These are phyloP conservation scores for Hebeloma cylindrosporum DNA, from an alignment of 768 basidiomycete genomes.

Conservation along the genomic window DNA sequence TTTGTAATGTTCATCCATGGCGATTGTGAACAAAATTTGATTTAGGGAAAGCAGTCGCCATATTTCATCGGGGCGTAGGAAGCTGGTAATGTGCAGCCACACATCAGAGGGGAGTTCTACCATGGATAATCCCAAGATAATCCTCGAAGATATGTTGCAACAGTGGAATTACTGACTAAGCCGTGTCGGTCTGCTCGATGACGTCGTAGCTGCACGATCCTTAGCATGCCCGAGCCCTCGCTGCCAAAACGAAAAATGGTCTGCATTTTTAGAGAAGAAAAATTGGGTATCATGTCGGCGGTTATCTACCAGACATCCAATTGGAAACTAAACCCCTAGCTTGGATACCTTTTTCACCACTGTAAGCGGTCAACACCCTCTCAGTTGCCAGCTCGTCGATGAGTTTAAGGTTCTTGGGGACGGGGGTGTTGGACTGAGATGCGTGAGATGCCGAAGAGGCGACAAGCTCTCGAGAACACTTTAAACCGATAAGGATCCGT, in stretches of 20 bases:
- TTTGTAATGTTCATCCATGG: conserved; percentile 24
- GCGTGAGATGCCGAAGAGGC: conserved; percentile 36
- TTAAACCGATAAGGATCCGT: background rate
- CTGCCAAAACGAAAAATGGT: too few species aligned
- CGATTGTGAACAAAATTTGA: conserved; percentile 17
- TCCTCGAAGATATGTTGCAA: too few species aligned
- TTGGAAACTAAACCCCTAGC: conserved; percentile 43
- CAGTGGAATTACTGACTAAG: too few species aligned
- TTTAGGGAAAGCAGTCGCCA: conserved; percentile 12
- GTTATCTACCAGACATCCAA: conserved; percentile 39
- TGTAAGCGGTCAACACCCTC: conserved; percentile 62
- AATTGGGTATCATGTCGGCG: background rate
- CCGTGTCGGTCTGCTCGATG: too few species aligned
- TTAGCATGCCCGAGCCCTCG: too few species aligned
- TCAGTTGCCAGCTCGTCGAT: conserved; percentile 77
- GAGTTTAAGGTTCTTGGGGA: conserved; percentile 55
- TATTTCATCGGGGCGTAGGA: conserved; percentile 11
- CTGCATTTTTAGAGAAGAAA: background rate
- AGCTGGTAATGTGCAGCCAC: conserved; percentile 18
- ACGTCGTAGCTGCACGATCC: too few species aligned
- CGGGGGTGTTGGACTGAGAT: conserved; percentile 58
- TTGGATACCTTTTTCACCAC: conserved; percentile 43
- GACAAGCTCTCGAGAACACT: conserved; percentile 64
- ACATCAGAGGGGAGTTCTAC: conserved; percentile 21
- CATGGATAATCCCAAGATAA: too few species aligned